Conservation (phyloP, 441 rosid species). For the Populus hybrid region DNA sequence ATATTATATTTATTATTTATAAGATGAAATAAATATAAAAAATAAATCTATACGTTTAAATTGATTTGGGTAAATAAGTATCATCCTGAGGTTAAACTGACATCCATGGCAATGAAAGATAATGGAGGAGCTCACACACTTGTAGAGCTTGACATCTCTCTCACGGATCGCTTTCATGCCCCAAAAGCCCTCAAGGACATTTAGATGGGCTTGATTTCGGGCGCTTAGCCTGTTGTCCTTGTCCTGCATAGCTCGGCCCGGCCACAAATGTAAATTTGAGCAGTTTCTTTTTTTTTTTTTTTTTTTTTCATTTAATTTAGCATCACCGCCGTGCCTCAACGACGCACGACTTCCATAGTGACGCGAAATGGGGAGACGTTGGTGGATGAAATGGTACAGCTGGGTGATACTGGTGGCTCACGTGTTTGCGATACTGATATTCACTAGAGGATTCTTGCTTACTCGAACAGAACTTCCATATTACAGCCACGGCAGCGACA, state of each 20-base stretch:
- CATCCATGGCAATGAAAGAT: too few species aligned
- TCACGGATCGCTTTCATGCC: too few species aligned
- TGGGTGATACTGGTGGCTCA: slow-evolving; percentile 50
- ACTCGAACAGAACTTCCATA: slow-evolving; percentile 95
- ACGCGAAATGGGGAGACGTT: slow-evolving; percentile 25
- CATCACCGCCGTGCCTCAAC: not conserved
- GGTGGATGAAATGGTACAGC: slow-evolving; percentile 33
- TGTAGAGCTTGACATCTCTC: too few species aligned
- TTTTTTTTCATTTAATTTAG: not conserved
- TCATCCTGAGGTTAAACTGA: too few species aligned
- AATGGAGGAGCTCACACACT: too few species aligned
- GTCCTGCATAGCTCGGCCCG: not conserved
- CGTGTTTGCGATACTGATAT: slow-evolving; percentile 54
- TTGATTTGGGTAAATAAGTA: too few species aligned
- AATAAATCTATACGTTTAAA: too few species aligned
- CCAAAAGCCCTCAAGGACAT: not conserved
- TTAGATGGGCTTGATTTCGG: not conserved
- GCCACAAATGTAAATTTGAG: not conserved
- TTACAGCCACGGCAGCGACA: slow-evolving; percentile 67
- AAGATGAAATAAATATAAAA: too few species aligned
- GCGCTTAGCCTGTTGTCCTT: not conserved
- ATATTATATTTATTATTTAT: too few species aligned
- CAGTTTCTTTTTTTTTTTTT: too few species aligned
- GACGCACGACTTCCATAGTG: not conserved
- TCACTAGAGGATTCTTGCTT: slow-evolving; percentile 85